Conservation (phyloP, 331 rosid species). For the Malus hybrid region DNA sequence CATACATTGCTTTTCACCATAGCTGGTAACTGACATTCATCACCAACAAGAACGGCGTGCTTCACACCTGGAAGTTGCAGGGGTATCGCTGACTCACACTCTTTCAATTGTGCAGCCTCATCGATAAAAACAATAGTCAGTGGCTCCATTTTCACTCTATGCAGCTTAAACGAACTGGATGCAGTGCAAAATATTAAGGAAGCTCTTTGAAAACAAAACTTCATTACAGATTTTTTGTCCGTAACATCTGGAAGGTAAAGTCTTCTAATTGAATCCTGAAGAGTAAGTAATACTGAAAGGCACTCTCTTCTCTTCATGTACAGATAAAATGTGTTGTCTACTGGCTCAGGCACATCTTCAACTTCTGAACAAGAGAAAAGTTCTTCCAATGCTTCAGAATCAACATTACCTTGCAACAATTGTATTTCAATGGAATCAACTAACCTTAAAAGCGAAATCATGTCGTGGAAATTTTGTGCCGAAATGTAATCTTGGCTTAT, state of each 20-base stretch:
- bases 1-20: conserved; percentile 44
- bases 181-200: conserved; percentile 63
- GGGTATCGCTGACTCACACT: conserved; percentile 62
- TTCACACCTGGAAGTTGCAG: conserved; percentile 41
- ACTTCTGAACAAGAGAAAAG: conserved; percentile 20
- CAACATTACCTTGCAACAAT: conserved; percentile 25
- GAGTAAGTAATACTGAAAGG: conserved; percentile 25
- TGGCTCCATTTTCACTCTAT: conserved; percentile 26
- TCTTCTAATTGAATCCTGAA: conserved; percentile 29
- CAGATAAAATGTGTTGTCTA: background rate
- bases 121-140: conserved; percentile 45
- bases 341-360: background rate
- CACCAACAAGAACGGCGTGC: conserved; percentile 67
- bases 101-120: conserved; percentile 67
- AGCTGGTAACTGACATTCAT: conserved; percentile 64
- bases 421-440: conserved; percentile 31
- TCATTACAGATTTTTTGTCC: conserved; percentile 4
- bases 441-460: conserved; percentile 17
- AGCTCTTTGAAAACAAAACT: conserved; percentile 52
- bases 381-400: conserved; percentile 35
- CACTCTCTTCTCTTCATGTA: conserved; percentile 32
- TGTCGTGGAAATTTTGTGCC: conserved; percentile 15
- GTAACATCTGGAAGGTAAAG: conserved; percentile 30
- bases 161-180: conserved; percentile 55
- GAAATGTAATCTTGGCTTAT: conserved; percentile 33